A percentile compares a stretch with the other conserved stretches of the same genome.
Conservation (phyloP, 2,329 filamentous ascomycete genomes). For the Clarireedia monteithiana region DNA sequence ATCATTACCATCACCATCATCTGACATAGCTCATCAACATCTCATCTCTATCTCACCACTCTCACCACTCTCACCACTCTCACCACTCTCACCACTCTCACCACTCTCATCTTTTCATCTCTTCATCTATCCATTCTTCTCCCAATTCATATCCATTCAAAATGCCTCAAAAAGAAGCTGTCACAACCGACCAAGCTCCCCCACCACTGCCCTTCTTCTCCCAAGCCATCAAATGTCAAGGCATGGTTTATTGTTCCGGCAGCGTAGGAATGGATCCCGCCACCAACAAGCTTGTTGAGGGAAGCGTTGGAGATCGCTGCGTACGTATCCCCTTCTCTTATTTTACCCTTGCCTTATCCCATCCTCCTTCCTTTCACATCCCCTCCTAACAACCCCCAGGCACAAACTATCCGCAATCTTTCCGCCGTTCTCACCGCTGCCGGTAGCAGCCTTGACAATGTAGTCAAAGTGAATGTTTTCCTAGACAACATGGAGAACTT, state of each 20-base stretch:
- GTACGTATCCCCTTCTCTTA: slow-evolving; percentile 29
- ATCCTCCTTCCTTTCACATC: not conserved
- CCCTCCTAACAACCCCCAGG: slow-evolving; percentile 23
- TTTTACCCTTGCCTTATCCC: not conserved
- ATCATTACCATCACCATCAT: too few species aligned
- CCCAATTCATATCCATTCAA: not conserved
- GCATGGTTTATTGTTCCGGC: slow-evolving; percentile 65
- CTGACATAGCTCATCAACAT: not conserved
- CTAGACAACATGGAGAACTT: slow-evolving; percentile 59
- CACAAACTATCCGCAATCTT: slow-evolving; percentile 52
- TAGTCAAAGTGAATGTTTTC: slow-evolving; percentile 62
- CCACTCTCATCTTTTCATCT: not conserved
- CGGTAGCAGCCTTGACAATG: slow-evolving; percentile 49
- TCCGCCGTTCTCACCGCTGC: slow-evolving; percentile 51
- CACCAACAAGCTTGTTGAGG: slow-evolving; percentile 47
- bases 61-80: too few species aligned
- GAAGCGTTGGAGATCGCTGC: slow-evolving; percentile 46
- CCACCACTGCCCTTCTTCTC: slow-evolving; percentile 48
- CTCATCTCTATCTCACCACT: not conserved
- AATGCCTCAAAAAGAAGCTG: slow-evolving; percentile 16
- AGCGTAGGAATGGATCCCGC: slow-evolving; percentile 48
- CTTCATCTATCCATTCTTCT: slow-evolving; percentile 29
- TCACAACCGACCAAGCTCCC: slow-evolving; percentile 31
- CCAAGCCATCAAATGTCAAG: slow-evolving; percentile 54
- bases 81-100: too few species aligned